Evolutionary conservation across 1,284 basidiomycete species (phyloP).

Genomic region (Pseudozyma sp.): DNA sequence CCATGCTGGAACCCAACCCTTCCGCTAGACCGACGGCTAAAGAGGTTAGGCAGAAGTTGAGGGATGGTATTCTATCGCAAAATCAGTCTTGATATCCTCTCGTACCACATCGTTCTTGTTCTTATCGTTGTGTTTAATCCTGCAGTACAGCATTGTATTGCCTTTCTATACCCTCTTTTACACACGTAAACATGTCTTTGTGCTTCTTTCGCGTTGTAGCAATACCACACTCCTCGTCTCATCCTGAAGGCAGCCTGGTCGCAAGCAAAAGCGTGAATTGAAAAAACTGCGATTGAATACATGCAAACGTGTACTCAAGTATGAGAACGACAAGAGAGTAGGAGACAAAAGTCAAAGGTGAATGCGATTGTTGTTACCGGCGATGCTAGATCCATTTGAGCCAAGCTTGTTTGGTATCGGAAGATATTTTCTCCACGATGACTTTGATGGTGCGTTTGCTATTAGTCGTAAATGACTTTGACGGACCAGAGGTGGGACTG

Average conservation of each 20-base stretch:
- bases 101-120: background rate
- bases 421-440: constrained; percentile 40
- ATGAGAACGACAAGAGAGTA: background rate
- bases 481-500: background rate
- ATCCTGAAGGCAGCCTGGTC: no score
- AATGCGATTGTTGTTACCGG: background rate
- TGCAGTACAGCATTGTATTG: no score
- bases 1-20: constrained; percentile 56
- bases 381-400: constrained; percentile 40
- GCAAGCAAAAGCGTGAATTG: no score
- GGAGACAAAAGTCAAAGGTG: background rate
- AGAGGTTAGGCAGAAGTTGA: constrained; percentile 38
- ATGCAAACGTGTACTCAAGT: no score
- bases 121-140: no score
- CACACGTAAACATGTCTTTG: background rate
- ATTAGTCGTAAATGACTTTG: background rate
- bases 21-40: constrained; percentile 49
- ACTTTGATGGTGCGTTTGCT: constrained; percentile 32
- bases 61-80: background rate
- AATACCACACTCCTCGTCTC: background rate
- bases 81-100: background rate
- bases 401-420: constrained; percentile 52
- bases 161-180: no score
- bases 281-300: background rate
- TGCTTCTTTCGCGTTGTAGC: background rate